These are phyloP conservation scores for Citrus australasica DNA, from an alignment of 345 rosid genomes.

Conservation along the genomic window DNA sequence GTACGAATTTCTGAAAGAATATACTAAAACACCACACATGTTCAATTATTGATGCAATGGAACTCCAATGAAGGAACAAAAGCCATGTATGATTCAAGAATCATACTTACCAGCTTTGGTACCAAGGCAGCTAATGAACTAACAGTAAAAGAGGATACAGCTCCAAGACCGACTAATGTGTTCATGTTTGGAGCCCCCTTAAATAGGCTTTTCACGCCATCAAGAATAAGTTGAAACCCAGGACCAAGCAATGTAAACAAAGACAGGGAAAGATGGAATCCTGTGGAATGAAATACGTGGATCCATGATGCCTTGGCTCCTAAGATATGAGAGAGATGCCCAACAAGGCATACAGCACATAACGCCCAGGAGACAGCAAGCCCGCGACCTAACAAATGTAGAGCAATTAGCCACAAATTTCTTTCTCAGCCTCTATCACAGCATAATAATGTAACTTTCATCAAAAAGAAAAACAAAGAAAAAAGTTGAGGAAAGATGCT, in stretches of 20 bases:
- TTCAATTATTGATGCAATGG: neutral
- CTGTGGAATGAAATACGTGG: constrained; percentile 80
- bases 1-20: neutral
- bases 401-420: constrained; percentile 16
- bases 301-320: constrained; percentile 74
- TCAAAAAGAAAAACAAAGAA: neutral
- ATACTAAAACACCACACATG: neutral
- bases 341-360: constrained; percentile 94
- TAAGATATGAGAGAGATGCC: constrained; percentile 79
- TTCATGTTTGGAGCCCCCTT: constrained; percentile 94
- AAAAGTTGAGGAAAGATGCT: neutral
- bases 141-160: constrained; percentile 85
- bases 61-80: constrained; percentile 3
- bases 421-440: constrained; percentile 1
- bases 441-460: neutral
- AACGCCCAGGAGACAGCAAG: constrained; percentile 97
- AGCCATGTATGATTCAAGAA: neutral
- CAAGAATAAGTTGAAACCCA: constrained; percentile 80
- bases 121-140: constrained; percentile 81
- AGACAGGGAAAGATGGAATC: constrained; percentile 83
- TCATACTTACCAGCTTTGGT: constrained; percentile 66
- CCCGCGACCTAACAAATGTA: constrained; percentile 56
- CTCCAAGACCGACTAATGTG: constrained; percentile 95
- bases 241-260: constrained; percentile 92
- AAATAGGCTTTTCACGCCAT: constrained; percentile 76